Evolutionary conservation across 805 yeast species (phyloP).

Genomic region (Saccharomyces kudriavzevii): DNA sequence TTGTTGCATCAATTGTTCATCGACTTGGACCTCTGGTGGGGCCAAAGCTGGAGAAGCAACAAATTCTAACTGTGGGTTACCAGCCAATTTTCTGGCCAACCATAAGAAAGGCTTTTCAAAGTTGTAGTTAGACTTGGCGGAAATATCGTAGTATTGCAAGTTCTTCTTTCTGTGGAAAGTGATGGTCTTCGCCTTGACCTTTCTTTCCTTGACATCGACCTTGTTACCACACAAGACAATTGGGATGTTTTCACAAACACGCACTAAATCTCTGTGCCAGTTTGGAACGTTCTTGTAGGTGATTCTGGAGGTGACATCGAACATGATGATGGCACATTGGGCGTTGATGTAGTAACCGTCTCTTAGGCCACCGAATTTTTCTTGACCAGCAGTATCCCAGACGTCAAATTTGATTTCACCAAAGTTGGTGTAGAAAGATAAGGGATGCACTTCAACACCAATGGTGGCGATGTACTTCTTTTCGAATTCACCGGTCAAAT

Average conservation of each 20-base stretch:
- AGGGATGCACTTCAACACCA: constrained; percentile 99
- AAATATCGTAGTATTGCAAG: constrained; percentile 97
- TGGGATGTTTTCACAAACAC: constrained; percentile 99
- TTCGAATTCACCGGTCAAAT: constrained; percentile 98
- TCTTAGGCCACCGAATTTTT: constrained; percentile 98
- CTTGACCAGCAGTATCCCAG: constrained; percentile 99
- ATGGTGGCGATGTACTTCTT: constrained; percentile 97
- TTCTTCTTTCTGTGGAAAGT: constrained; percentile 99
- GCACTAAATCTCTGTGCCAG: constrained; percentile 99
- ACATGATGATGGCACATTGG: constrained; percentile 99
- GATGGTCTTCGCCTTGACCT: constrained; percentile 98
- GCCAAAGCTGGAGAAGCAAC: constrained; percentile 99
- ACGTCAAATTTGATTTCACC: constrained; percentile 99
- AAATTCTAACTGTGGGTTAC: constrained; percentile 95
- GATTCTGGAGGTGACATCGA: constrained; percentile 98
- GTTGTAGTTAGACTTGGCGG: constrained; percentile 99
- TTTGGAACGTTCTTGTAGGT: constrained; percentile 99
- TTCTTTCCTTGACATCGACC: constrained; percentile 99
- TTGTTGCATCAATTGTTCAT: constrained; percentile 91
- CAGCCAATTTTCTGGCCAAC: constrained; percentile 98
- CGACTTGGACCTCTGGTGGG: constrained; percentile 98
- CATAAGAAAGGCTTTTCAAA: constrained; percentile 99
- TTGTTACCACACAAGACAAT: constrained; percentile 98
- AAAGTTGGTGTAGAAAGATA: constrained; percentile 94
- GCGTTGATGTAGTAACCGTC: constrained; percentile 99